Percentiles rank a stretch among this genome's conserved stretches.
Conservation (phyloP, 2,329 filamentous ascomycete genomes). For the Fusarium cyanostomum region DNA sequence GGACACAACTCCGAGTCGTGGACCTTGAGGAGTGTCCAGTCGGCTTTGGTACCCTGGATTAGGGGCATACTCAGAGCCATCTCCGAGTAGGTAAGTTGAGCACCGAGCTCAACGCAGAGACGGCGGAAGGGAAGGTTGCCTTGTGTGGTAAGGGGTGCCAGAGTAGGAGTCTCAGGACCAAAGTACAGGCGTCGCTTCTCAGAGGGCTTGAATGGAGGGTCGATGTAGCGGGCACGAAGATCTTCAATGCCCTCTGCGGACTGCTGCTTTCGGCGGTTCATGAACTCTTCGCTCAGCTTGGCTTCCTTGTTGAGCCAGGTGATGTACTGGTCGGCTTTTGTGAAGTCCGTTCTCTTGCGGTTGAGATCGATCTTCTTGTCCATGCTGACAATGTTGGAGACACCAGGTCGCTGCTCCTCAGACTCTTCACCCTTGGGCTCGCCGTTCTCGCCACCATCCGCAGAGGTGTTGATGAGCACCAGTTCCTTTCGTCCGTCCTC, state of each 20-base stretch:
- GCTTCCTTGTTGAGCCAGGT: constrained; percentile 78
- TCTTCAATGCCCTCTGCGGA: constrained; percentile 66
- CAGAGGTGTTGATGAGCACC: constrained; percentile 63
- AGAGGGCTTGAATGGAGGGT: constrained; percentile 87
- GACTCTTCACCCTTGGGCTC: constrained; percentile 52
- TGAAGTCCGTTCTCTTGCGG: constrained; percentile 74
- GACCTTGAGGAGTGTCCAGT: constrained; percentile 95
- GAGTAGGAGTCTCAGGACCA: constrained; percentile 87
- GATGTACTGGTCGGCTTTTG: constrained; percentile 79
- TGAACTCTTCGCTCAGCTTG: constrained; percentile 50
- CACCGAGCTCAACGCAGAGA: constrained; percentile 87
- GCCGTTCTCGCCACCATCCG: constrained; percentile 40
- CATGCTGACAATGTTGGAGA: constrained; percentile 78
- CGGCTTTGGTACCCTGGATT: constrained; percentile 86
- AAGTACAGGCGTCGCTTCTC: constrained; percentile 97
- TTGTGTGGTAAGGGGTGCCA: constrained; percentile 96
- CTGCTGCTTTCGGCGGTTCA: constrained; percentile 55
- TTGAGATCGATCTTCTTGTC: constrained; percentile 78
- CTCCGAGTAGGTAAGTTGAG: constrained; percentile 95
- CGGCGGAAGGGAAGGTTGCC: constrained; percentile 95
- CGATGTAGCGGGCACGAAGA: constrained; percentile 80
- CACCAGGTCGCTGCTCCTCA: constrained; percentile 67
- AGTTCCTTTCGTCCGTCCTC: constrained; percentile 87
- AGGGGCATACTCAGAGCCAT: constrained; percentile 95
- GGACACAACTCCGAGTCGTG: constrained; percentile 83